Conservation (phyloP, 139 green algal species). For the Deuterostichococcus epilithicus region DNA sequence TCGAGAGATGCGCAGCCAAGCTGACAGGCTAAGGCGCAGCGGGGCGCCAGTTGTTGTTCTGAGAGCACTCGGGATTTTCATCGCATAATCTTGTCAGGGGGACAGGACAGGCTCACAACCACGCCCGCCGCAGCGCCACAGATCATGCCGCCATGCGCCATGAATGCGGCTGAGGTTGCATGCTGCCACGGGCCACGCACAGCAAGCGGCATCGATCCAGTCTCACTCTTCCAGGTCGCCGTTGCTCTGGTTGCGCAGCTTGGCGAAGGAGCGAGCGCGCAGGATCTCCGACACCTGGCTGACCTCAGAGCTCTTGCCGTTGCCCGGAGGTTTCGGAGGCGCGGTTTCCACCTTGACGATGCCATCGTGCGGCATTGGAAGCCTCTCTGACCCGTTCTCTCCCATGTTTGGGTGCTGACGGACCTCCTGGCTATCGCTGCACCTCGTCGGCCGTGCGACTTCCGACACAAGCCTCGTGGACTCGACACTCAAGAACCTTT, state of each 20-base stretch:
- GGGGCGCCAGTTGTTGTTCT: conserved; percentile 2
- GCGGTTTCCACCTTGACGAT: not conserved
- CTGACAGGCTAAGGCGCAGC: not conserved
- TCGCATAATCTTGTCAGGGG: no score
- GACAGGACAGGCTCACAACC: no score
- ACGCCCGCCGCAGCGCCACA: no score
- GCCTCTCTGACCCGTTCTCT: not conserved
- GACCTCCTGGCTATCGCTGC: not conserved
- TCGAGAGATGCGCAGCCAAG: not conserved
- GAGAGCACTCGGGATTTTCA: no score
- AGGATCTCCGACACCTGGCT: not conserved
- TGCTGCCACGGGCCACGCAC: not conserved
- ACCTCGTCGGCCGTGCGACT: not conserved
- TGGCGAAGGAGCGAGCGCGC: not conserved
- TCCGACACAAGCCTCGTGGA: not conserved
- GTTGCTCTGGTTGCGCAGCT: not conserved
- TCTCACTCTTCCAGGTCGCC: not conserved
- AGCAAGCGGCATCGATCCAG: not conserved
- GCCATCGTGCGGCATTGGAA: not conserved
- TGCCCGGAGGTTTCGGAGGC: no score
- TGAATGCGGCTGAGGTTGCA: no score
- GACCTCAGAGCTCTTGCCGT: no score
- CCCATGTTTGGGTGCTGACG: not conserved
- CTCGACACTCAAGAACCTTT: no score
- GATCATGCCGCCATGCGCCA: no score